Percentiles rank a stretch among this genome's conserved stretches.
These are phyloP conservation scores for Suillus plorans DNA, from an alignment of 768 basidiomycete genomes.

Conservation along the genomic window DNA sequence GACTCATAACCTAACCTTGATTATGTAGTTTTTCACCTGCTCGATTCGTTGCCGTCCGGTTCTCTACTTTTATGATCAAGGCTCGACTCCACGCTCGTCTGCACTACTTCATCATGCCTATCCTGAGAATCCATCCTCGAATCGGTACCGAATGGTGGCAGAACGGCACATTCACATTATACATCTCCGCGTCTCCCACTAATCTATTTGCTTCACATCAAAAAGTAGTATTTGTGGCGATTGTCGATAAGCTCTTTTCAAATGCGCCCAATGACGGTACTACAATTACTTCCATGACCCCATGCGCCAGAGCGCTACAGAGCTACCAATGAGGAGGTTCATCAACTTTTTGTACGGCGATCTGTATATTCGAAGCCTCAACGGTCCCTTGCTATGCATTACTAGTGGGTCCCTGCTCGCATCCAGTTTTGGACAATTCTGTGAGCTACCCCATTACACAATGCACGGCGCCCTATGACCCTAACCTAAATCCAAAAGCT, in stretches of 20 bases:
- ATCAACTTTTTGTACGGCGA: not conserved
- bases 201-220: not conserved
- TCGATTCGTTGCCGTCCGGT: not conserved
- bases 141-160: not conserved
- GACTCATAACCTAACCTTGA: not conserved
- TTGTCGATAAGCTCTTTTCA: not conserved
- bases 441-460: not conserved
- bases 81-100: not conserved
- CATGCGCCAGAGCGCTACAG: not conserved
- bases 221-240: not conserved
- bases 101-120: not conserved
- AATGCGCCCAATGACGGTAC: not conserved
- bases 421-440: not conserved
- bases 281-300: not conserved
- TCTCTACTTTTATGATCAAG: not conserved
- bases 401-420: not conserved
- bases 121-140: not conserved
- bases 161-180: not conserved
- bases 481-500: not conserved
- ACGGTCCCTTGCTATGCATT: conserved; percentile 3
- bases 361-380: not conserved
- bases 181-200: not conserved
- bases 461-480: not conserved
- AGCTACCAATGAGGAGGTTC: not conserved
- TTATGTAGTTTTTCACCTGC: not conserved